Conservation (phyloP, 2,329 filamentous ascomycete genomes). For the Neoscytalidium dimidiatum region DNA sequence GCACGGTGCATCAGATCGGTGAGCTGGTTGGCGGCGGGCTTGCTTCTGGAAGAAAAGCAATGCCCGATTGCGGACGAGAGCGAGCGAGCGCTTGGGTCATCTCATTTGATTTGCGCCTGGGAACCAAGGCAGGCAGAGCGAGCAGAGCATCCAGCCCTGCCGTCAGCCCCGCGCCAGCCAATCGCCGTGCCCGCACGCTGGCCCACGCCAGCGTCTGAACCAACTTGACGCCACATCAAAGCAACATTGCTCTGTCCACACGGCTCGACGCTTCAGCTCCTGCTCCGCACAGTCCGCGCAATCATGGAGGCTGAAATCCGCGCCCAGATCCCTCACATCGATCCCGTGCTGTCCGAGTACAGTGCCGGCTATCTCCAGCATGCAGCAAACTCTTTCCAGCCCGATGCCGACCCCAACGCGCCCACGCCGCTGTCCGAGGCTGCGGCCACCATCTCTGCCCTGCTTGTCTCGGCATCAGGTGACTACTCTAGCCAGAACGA, state of each 20-base stretch:
- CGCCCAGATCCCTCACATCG: slow-evolving; percentile 80
- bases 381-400: slow-evolving; percentile 80
- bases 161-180: neutral
- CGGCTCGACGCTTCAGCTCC: neutral
- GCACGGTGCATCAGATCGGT: slow-evolving; percentile 11
- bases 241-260: neutral
- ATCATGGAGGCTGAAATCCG: slow-evolving; percentile 86
- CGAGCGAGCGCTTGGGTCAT: neutral
- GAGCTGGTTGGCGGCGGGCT: neutral
- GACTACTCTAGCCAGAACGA: slow-evolving; percentile 72
- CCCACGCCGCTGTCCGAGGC: slow-evolving; percentile 81
- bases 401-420: slow-evolving; percentile 69
- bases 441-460: slow-evolving; percentile 78
- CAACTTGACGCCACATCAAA: slow-evolving; percentile 4
- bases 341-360: slow-evolving; percentile 87
- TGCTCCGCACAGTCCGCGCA: slow-evolving; percentile 25
- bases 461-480: slow-evolving; percentile 91
- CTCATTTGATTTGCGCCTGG: neutral
- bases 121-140: neutral
- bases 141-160: neutral
- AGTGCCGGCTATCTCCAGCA: slow-evolving; percentile 93
- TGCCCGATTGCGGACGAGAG: neutral
- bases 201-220: neutral
- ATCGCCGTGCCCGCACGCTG: neutral
- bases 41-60: slow-evolving; percentile 15